Percentiles rank a stretch among this genome's conserved stretches.
Evolutionary conservation across 306 rosid species (phyloP).

Genomic region (Ceratonia siliqua): DNA sequence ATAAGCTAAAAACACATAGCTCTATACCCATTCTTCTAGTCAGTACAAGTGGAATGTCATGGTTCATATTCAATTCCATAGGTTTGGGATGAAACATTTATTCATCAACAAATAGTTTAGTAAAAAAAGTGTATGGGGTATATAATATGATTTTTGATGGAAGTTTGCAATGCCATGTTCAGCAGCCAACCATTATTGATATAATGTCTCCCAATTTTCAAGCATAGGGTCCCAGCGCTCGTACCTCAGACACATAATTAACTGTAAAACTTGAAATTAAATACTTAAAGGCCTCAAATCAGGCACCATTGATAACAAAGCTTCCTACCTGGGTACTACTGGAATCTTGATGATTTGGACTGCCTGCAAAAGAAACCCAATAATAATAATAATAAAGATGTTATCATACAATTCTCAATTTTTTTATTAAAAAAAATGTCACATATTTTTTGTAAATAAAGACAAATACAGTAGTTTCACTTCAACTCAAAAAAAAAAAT

Average conservation of each 20-base stretch:
- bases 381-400: background rate
- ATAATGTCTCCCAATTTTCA: constrained; percentile 33
- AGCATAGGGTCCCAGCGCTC: constrained; percentile 32
- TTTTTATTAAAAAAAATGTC: background rate
- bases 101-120: constrained; percentile 6
- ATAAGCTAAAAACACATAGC: constrained; percentile 15
- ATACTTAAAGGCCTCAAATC: constrained; percentile 15
- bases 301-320: constrained; percentile 29
- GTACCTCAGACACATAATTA: constrained; percentile 25
- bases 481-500: background rate
- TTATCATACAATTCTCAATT: background rate
- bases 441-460: background rate
- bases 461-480: background rate
- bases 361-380: constrained; percentile 43
- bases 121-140: constrained; percentile 10
- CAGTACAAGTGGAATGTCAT: background rate
- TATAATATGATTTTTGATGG: constrained; percentile 7
- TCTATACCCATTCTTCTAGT: background rate
- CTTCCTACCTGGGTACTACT: constrained; percentile 67
- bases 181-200: constrained; percentile 24
- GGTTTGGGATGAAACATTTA: constrained; percentile 2
- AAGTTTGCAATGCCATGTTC: constrained; percentile 23
- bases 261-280: constrained; percentile 25
- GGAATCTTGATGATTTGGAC: constrained; percentile 50
- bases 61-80: background rate